Evolutionary conservation across 352 stramenopile species (phyloP).

Genomic region (Globisporangium recalcitrans): DNA sequence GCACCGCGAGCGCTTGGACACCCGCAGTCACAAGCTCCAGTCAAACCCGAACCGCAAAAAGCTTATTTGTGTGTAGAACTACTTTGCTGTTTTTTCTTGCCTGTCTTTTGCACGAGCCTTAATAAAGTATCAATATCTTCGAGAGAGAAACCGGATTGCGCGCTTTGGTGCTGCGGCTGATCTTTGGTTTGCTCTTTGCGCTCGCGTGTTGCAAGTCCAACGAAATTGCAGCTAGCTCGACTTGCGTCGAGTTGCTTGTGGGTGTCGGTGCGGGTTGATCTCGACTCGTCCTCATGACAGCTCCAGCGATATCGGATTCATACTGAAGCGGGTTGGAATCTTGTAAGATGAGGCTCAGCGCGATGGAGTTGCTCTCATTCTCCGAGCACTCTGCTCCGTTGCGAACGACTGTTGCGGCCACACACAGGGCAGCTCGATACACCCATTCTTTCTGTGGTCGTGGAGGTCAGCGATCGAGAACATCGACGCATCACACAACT

Average conservation of each 20-base stretch:
- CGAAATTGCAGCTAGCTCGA: background rate
- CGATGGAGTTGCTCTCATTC: background rate
- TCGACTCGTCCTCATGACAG: background rate
- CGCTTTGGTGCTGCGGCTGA: background rate
- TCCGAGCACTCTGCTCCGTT: background rate
- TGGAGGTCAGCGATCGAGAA: slow-evolving; percentile 2
- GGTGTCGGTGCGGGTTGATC: background rate
- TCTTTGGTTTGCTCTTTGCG: background rate
- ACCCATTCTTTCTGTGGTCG: slow-evolving; percentile 42
- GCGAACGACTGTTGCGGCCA: slow-evolving; percentile 2
- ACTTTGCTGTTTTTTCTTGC: slow-evolving; percentile 11
- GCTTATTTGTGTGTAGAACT: slow-evolving; percentile 73
- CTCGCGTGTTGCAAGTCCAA: background rate
- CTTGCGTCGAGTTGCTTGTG: background rate
- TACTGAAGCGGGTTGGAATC: slow-evolving; percentile 34
- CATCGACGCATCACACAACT: slow-evolving; percentile 16
- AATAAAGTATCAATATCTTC: slow-evolving; percentile 16
- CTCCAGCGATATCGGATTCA: slow-evolving; percentile 13
- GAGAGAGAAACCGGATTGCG: slow-evolving; percentile 8
- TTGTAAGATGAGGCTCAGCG: slow-evolving; percentile 18
- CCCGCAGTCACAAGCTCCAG: slow-evolving; percentile 82
- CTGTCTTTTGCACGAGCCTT: slow-evolving; percentile 6
- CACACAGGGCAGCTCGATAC: slow-evolving; percentile 11
- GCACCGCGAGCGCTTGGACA: slow-evolving; percentile 74
- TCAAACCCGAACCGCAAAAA: slow-evolving; percentile 71